Evolutionary conservation across 768 basidiomycete genomes (phyloP), one percentile per base, ranked within the genome.

Genomic region (Gymnopilus junonius): DNA sequence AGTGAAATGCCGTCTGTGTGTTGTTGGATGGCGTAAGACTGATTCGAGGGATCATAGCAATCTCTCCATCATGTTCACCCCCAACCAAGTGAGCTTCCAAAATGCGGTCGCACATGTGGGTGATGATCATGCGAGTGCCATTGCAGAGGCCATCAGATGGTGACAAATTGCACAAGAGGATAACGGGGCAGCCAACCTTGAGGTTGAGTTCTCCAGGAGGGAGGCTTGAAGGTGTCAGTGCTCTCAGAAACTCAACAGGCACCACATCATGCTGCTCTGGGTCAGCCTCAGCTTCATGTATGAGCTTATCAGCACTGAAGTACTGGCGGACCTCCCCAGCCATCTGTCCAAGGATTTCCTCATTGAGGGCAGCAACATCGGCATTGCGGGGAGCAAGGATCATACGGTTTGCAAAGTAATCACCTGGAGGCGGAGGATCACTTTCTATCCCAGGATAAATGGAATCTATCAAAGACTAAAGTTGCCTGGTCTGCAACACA

Each of bases 101-200:
- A 17, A 81, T 75, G 39, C 71, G 68, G 10, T 56, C 17, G 12
- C 51, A 29, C 45, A 69, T 68, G 17, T 63, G 55, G 17, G 59
- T 68, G 8, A 82, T 54, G 17, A 74, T 68, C 57, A 72, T 67
- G 6, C 75, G 65, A 25, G 76, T 75, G 1, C 80, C 79, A 74
- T 77, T 77, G 70, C 76, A 77, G 8, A 75, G 61, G 8, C 76
- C 74, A 61, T 70, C 29, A 0, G 59, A 11, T 10, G 76, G 74
- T 55, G 67, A 71, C 17, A 82, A 63, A 58, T 83, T 82, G 1
- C 78, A 63, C 2, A 82, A 71, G 7, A 82, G 55, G 40, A 83
- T 81, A 5, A 82, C 34, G 21, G 77, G 76, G 55, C 69, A 72
- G 4, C 73, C 74, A 27, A 70, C 32, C 42, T 75, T 75, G 17